Evolutionary conservation across 345 rosid genomes (phyloP).

Genomic region (Sisymbrium irio): DNA sequence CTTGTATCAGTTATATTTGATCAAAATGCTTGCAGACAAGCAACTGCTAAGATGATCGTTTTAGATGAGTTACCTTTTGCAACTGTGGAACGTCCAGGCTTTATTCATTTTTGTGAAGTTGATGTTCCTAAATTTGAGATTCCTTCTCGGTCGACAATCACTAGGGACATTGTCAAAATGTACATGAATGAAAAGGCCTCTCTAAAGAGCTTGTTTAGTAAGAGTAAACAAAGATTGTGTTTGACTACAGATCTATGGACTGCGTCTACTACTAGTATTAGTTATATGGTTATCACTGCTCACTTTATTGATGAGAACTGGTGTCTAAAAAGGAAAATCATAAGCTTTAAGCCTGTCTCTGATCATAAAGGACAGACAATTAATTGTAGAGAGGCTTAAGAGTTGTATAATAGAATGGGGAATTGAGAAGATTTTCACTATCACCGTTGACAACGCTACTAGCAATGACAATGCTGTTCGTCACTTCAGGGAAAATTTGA

Average conservation of each 20-base stretch:
- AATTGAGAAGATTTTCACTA: neutral
- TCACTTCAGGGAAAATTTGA: neutral
- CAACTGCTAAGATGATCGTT: neutral
- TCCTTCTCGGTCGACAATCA: neutral
- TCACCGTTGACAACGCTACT: neutral
- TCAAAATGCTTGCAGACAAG: no score
- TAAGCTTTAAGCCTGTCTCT: neutral
- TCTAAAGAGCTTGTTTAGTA: neutral
- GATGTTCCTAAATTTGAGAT: neutral
- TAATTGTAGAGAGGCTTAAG: neutral
- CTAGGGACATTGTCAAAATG: neutral
- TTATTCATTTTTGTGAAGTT: neutral
- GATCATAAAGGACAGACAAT: conserved; percentile 6
- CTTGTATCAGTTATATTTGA: no score
- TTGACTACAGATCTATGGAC: neutral
- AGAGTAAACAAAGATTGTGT: neutral
- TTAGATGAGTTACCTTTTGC: neutral
- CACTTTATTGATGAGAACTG: neutral
- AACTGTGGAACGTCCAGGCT: neutral
- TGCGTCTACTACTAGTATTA: neutral
- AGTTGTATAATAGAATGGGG: neutral
- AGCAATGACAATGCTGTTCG: neutral
- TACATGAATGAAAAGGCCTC: neutral
- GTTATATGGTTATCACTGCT: neutral
- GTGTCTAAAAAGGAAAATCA: neutral